Evolutionary conservation across 1,284 basidiomycete species (phyloP), one percentile per base, ranked within the genome.

Genomic region (Phenoliferia sp.): DNA sequence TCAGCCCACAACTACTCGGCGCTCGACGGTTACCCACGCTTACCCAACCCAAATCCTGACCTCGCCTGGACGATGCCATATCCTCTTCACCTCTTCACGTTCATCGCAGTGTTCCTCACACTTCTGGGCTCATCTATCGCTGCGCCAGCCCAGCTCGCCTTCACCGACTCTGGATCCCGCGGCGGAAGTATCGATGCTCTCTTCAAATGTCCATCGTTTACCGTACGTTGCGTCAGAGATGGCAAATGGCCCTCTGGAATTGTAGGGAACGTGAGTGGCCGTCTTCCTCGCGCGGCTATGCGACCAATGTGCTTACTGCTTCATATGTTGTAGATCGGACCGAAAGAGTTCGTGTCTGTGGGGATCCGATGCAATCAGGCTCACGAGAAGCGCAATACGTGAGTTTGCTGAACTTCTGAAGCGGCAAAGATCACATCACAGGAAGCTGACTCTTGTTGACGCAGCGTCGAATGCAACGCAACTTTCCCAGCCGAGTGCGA

Each of bases 241-340:
- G n/a, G 34, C 22, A 61, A 59, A 35, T 59, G 57, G 57, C 57
- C 57, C 4, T 36, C 33, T 35, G 57, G 57, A 4, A 59, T 34
- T 19, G n/a, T 62, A 4, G 44, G 48, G 31, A 36, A 62, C 39
- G 31, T 62, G 31, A 52, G 48, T 22, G 48, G 48, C 19, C 48
- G 22, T 52, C 5, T 19, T 6, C 48, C 48, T 52, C 9, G 7
- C 55, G 10, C 32, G 31, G 5, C 55, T 3, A 17, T 32, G 19
- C 5, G 54, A 55, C n/a, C n/a, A n/a, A n/a, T n/a, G n/a, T n/a
- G n/a, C n/a, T n/a, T n/a, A n/a, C n/a, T n/a, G n/a, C n/a, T n/a
- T n/a, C n/a, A n/a, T n/a, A n/a, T n/a, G n/a, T n/a, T 32, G 19
- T 55, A 63, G 62, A 63, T 63, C 36, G 62, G 62, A 7, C 35